Evolutionary conservation across 768 basidiomycete species (phyloP), one percentile per base, ranked within the genome.

Genomic region (Suillus sp.): DNA sequence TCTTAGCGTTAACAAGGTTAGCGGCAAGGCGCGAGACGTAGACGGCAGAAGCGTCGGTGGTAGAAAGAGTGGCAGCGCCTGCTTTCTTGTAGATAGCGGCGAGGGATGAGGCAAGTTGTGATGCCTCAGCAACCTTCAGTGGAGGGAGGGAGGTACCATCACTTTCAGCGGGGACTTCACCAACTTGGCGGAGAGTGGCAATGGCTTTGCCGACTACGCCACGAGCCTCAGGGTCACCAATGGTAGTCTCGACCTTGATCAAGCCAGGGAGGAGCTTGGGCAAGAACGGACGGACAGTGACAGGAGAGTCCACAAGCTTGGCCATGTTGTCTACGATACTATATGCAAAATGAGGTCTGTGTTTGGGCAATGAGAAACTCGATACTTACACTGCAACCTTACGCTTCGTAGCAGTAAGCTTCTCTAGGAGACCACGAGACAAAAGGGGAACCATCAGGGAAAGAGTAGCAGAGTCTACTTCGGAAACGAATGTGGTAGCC

Each of bases 401-500:
- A 68, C 96, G 95, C 85, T 97, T 97, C 69, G 89, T 96, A 67
- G 96, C 89, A 59, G 96, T 97, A 65, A 95, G 85, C 81, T 96
- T 96, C 84, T 98, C 96, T 66, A 78, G 84, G 67, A 96, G 84
- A 87, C 96, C 96, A 84, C 96, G 93, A 64, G 93, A 86, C 61
- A 98, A 82, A 22, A 98, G 89, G 73, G 96, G 96, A 64, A 96
- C 96, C 94, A 98, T 97, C 69, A 98, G 88, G 70, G 96, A 97
- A 69, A 98, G 90, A 68, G 96, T 97, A 62, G 95, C 86, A 57
- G 95, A 95, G 72, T 97, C 96, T 79, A 98, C 96, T 84, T 98
- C 96, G 59, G 96, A 93, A 93, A 98, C 96, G 89, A 97, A 98
- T 78, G 96, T 98, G 79, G 96, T 98, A 63, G 96, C 88, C 79